These are phyloP conservation scores for Annona cherimola DNA, from an alignment of 164 flowering plant species.

Conservation along the genomic window DNA sequence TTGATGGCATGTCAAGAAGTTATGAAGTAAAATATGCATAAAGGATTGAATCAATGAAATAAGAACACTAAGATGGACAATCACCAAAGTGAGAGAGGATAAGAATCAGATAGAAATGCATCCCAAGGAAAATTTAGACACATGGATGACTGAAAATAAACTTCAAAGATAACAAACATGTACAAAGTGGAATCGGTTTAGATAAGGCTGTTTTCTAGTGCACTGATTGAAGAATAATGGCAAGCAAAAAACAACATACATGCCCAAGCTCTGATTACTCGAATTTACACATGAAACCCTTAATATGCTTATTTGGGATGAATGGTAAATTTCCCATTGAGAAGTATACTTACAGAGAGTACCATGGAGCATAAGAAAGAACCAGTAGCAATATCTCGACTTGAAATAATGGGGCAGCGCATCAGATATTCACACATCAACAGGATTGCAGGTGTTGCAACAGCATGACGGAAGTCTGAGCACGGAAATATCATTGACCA, in stretches of 20 bases:
- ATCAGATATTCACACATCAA: conserved; percentile 92
- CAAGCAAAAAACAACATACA: not conserved
- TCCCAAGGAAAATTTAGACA: too few relatives aligned
- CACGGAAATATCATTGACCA: conserved; percentile 96
- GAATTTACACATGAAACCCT: not conserved
- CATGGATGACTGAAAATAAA: too few relatives aligned
- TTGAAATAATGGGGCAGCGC: conserved; percentile 77
- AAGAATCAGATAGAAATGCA: too few relatives aligned
- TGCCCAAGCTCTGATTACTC: not conserved
- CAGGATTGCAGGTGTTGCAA: conserved; percentile 82
- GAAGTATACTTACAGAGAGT: conserved; percentile 52
- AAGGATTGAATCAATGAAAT: too few relatives aligned
- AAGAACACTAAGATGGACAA: too few relatives aligned
- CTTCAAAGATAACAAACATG: too few relatives aligned
- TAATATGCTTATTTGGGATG: not conserved
- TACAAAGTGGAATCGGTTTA: too few relatives aligned
- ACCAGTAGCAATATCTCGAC: conserved; percentile 73
- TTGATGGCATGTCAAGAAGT: too few relatives aligned
- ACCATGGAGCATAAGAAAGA: conserved; percentile 83
- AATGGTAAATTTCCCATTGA: not conserved
- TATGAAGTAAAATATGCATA: too few relatives aligned
- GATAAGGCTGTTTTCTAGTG: too few relatives aligned
- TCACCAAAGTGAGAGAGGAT: too few relatives aligned
- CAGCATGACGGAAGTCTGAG: conserved; percentile 89
- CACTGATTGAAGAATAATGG: not conserved